Evolutionary conservation across 2,329 filamentous ascomycete species (phyloP).

Genomic region (Microascus cirrosus): DNA sequence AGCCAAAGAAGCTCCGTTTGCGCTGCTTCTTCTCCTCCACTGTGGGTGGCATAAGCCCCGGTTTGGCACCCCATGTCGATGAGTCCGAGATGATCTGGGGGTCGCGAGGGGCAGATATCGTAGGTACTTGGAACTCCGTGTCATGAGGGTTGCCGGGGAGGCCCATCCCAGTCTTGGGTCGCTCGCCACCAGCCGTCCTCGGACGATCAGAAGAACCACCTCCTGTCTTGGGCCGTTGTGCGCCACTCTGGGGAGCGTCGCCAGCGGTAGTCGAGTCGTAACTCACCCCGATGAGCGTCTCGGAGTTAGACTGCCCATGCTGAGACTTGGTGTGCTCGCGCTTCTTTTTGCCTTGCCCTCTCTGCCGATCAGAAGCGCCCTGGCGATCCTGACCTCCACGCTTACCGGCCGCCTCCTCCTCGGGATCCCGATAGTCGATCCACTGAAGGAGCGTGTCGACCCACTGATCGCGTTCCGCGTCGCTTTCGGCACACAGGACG

Average conservation of each 20-base stretch:
- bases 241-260: constrained; percentile 25
- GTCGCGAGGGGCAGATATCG: constrained; percentile 77
- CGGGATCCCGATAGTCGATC: constrained; percentile 63
- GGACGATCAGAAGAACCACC: constrained; percentile 16
- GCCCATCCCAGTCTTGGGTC: constrained; percentile 23
- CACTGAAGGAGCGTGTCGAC: constrained; percentile 82
- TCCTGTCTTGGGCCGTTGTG: constrained; percentile 13
- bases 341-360: constrained; percentile 16
- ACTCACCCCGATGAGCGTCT: constrained; percentile 43
- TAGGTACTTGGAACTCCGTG: constrained; percentile 21
- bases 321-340: constrained; percentile 18
- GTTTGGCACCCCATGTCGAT: constrained; percentile 76
- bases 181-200: constrained; percentile 10
- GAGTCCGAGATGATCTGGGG: constrained; percentile 73
- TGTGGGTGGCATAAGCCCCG: constrained; percentile 27
- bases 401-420: constrained; percentile 32
- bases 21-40: constrained; percentile 67
- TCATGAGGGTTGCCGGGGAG: constrained; percentile 16
- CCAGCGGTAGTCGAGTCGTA: constrained; percentile 46
- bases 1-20: constrained; percentile 69
- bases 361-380: constrained; percentile 2
- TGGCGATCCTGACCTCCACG: constrained; percentile 2
- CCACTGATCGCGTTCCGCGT: constrained; percentile 86
- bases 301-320: constrained; percentile 25
- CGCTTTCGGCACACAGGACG: constrained; percentile 90